Percentiles rank a stretch among this genome's conserved stretches.
phyloP scores from a whole-genome alignment of 257 asterid genomes.

The Fraxinus pennsylvanica region DNA sequence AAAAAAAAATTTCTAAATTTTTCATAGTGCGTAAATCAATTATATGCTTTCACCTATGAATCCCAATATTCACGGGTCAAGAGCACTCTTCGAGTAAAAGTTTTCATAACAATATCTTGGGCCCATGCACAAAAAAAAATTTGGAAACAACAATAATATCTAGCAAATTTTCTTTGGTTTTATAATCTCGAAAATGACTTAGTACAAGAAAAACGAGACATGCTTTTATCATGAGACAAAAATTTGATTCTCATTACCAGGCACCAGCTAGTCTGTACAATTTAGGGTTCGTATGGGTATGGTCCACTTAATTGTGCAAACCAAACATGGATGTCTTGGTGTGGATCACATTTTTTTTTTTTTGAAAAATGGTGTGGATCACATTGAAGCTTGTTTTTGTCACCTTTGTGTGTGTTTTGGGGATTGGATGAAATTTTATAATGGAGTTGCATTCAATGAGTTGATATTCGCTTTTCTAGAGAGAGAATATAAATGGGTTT shows the following conservation, averaged over 20 bases:
- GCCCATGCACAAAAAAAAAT: neutral
- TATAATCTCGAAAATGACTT: neutral
- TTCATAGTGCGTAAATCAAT: no score
- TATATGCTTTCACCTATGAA: neutral
- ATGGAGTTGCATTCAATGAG: neutral
- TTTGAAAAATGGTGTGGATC: slow-evolving; percentile 4
- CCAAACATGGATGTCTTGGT: neutral
- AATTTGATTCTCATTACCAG: neutral
- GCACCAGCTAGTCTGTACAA: neutral
- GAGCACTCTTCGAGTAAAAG: neutral
- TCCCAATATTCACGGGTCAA: neutral
- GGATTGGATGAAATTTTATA: neutral
- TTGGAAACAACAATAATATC: neutral
- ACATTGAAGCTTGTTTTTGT: neutral
- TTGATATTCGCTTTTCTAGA: no score
- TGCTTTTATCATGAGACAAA: neutral
- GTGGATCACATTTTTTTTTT: slow-evolving; percentile 3
- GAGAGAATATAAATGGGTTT: no score
- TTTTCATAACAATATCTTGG: neutral
- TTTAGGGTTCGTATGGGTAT: neutral
- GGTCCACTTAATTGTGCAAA: neutral
- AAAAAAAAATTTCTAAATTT: neutral
- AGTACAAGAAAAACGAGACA: neutral
- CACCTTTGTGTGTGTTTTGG: neutral
- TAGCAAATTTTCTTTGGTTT: neutral